A percentile compares a stretch with the other conserved stretches of the same genome.
Conservation (phyloP, 352 stramenopile species). For the Pythium chondricola region DNA sequence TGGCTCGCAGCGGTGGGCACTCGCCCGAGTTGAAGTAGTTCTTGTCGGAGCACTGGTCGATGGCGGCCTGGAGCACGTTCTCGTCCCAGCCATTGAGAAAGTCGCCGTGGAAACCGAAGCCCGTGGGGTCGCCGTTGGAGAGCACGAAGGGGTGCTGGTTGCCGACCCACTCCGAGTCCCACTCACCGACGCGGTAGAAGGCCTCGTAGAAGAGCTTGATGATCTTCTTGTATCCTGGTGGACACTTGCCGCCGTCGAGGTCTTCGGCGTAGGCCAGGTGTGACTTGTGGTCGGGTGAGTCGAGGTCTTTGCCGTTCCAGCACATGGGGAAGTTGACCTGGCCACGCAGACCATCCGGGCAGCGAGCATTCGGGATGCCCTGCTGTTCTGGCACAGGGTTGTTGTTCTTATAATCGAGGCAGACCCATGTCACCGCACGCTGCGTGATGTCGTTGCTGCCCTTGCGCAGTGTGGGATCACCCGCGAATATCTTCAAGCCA, state of each 20-base stretch:
- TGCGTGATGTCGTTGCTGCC: conserved; percentile 32
- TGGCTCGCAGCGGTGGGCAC: conserved; percentile 29
- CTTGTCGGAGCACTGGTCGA: conserved; percentile 37
- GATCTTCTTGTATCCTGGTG: conserved; percentile 39
- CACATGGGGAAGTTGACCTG: conserved; percentile 58
- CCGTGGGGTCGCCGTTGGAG: conserved; percentile 36
- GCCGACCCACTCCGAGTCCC: conserved; percentile 38
- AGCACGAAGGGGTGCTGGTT: conserved; percentile 47
- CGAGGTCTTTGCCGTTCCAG: conserved; percentile 38
- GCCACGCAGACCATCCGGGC: conserved; percentile 32
- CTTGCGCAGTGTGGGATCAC: conserved; percentile 27
- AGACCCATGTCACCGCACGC: conserved; percentile 37
- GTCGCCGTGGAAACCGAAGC: conserved; percentile 44
- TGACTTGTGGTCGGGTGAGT: conserved; percentile 44
- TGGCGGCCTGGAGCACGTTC: conserved; percentile 33
- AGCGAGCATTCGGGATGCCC: conserved; percentile 38
- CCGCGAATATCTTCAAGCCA: conserved; percentile 43
- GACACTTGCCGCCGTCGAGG: conserved; percentile 35
- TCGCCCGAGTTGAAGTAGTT: conserved; percentile 48
- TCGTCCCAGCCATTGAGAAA: conserved; percentile 48
- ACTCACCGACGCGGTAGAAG: conserved; percentile 45
- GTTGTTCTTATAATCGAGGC: conserved; percentile 32
- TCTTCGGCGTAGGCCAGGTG: conserved; percentile 39
- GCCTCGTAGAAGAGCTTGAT: conserved; percentile 56
- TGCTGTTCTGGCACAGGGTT: conserved; percentile 34